phyloP scores from a whole-genome alignment of 768 basidiomycete species.

The Clitopilus hobsonii region DNA sequence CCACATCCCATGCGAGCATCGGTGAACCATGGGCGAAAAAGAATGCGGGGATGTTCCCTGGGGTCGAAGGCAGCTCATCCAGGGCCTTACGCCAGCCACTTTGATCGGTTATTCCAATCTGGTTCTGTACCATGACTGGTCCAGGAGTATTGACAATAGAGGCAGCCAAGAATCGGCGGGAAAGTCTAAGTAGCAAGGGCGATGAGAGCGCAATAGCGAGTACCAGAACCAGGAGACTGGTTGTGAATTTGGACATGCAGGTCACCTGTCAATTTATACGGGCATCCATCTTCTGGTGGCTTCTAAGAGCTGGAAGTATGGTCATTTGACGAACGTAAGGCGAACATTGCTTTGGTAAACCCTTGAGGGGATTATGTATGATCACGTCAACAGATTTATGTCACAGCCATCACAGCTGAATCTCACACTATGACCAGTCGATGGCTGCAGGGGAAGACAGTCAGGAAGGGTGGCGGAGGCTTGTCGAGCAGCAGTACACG shows the following conservation, averaged over 20 bases:
- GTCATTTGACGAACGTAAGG: neutral
- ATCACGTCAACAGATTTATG: neutral
- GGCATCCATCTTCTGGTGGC: neutral
- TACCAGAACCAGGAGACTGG: neutral
- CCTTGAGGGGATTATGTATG: neutral
- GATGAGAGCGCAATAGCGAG: neutral
- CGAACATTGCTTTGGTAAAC: neutral
- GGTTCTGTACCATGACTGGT: slow-evolving; percentile 7
- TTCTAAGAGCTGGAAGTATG: neutral
- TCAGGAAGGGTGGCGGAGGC: slow-evolving; percentile 57
- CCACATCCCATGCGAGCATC: slow-evolving; percentile 35
- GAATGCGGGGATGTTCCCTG: slow-evolving; percentile 65
- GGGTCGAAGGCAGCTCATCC: slow-evolving; percentile 48
- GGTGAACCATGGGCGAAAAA: slow-evolving; percentile 75
- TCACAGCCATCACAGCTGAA: too few species aligned
- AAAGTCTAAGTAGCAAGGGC: neutral
- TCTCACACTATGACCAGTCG: slow-evolving; percentile 20
- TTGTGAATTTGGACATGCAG: neutral
- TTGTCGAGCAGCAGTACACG: slow-evolving; percentile 46
- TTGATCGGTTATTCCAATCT: slow-evolving; percentile 28
- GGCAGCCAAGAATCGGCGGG: neutral
- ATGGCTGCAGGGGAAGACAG: slow-evolving; percentile 74
- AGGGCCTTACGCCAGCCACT: slow-evolving; percentile 49
- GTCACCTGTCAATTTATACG: neutral
- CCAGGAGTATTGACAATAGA: neutral